Base-by-base conservation (phyloP, 768 basidiomycete genomes). In the Tubosaeta brunneosetosa region DNA sequence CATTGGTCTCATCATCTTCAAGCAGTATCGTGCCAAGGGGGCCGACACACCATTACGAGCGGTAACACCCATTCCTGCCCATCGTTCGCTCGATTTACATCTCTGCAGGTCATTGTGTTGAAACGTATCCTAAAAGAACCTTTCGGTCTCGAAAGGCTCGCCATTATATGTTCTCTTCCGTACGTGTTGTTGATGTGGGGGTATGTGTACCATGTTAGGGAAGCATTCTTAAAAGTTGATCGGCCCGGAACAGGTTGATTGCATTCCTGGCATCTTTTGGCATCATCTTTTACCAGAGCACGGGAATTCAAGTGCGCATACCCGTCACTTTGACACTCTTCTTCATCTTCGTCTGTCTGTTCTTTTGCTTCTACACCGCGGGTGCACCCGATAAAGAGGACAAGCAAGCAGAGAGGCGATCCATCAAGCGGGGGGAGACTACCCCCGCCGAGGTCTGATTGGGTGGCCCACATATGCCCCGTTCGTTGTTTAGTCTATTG, bases 151-250 rank as follows among this genome's bases (percentile, higher is more conserved):
- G 73, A 74, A 45, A 61, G 66, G 12, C 60, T 77, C 29, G 64
- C 75, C 6, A 70, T 75, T 32, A 62, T 72, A 46, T 76, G 70
- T 45, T 72, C 69, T 51, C 66, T 76, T 40, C 74, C 74, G 6
- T 72, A 74, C 32, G 71, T 71, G 33, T 52, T 74, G 7, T 59
- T 76, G 38, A 66, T 76, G 66, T 76, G 71, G 68, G 59, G 69
- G 75, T 75, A 47, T 49, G 69, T 46, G 0, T 3, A 14, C 5
- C 13, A 3, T 44, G 26, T 4, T 16, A 17, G 8, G 40, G 26
- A 5, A 3, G 9, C 2, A 26, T 19, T 38, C 3, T 31, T 25
- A 38, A 8, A 33, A 2, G 44, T 49, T 62, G 17, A 65, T 22
- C 16, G 0, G 5, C 1, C 11, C 16, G 47, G 6, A 34, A 17